These are phyloP conservation scores for Podospora anserina DNA, from an alignment of 495 filamentous ascomycete genomes.

Conservation along the genomic window DNA sequence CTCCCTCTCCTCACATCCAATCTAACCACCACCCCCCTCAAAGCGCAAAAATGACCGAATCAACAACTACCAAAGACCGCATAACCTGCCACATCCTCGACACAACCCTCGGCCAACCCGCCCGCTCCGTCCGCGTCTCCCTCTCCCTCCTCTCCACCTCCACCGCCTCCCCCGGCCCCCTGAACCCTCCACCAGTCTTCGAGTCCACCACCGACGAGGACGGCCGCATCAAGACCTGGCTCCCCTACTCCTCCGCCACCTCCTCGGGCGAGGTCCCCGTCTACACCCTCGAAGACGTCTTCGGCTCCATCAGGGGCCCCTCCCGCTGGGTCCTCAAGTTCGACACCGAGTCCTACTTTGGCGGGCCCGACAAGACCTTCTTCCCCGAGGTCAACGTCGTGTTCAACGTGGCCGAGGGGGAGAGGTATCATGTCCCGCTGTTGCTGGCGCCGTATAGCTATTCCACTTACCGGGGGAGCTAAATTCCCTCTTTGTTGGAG, in stretches of 20 bases:
- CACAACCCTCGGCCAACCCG: constrained; percentile 59
- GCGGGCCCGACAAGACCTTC: constrained; percentile 70
- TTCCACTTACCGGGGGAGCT: constrained; percentile 84
- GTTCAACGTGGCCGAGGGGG: constrained; percentile 68
- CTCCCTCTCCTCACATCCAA: background rate
- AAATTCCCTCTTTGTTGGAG: constrained; percentile 3
- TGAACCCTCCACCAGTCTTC: constrained; percentile 36
- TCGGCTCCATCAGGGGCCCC: constrained; percentile 35
- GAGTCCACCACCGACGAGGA: constrained; percentile 74
- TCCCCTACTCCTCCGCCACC: constrained; percentile 46
- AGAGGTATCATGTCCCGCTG: constrained; percentile 92
- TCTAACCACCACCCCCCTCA: background rate
- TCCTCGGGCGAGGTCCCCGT: constrained; percentile 48
- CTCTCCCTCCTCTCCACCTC: constrained; percentile 63
- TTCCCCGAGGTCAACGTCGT: constrained; percentile 87
- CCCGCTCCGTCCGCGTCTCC: constrained; percentile 75
- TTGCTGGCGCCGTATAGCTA: constrained; percentile 87
- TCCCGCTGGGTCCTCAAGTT: constrained; percentile 70
- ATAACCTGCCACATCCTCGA: constrained; percentile 64
- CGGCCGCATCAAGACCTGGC: constrained; percentile 81
- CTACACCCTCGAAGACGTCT: constrained; percentile 51
- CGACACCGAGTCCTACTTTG: constrained; percentile 74
- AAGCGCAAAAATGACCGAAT: background rate
- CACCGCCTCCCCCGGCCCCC: constrained; percentile 46
- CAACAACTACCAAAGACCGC: constrained; percentile 38